Conservation (phyloP, 73 alveolate species). For the Stentor roeselii region DNA sequence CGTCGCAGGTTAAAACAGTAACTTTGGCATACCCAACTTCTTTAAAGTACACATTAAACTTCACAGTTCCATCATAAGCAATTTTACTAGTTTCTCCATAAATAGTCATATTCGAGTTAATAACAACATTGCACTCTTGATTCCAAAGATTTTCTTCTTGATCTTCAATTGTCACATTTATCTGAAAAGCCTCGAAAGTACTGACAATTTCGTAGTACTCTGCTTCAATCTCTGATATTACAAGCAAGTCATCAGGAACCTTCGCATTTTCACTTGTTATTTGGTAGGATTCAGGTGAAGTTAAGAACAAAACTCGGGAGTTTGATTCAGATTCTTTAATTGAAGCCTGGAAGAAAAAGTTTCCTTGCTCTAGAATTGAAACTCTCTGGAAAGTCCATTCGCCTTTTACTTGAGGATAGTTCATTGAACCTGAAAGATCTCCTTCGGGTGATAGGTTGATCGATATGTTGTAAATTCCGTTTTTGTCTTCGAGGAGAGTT, state of each 20-base stretch:
- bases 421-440: background rate
- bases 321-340: background rate
- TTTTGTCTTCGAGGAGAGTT: background rate
- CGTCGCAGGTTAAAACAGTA: background rate
- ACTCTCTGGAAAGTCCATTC: background rate
- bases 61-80: background rate
- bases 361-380: background rate
- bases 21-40: background rate
- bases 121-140: background rate
- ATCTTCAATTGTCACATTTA: background rate
- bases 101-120: background rate
- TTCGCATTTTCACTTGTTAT: background rate
- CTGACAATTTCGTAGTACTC: background rate
- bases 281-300: background rate
- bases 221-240: background rate
- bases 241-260: background rate
- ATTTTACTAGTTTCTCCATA: background rate
- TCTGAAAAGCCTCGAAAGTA: background rate
- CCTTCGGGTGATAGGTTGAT: background rate
- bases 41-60: no score
- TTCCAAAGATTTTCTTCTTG: background rate
- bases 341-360: background rate
- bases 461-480: background rate
- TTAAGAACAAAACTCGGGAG: no score
- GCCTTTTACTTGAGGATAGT: background rate